phyloP scores from a whole-genome alignment of 2,329 filamentous ascomycete genomes.

The Sclerotinia spermophila region DNA sequence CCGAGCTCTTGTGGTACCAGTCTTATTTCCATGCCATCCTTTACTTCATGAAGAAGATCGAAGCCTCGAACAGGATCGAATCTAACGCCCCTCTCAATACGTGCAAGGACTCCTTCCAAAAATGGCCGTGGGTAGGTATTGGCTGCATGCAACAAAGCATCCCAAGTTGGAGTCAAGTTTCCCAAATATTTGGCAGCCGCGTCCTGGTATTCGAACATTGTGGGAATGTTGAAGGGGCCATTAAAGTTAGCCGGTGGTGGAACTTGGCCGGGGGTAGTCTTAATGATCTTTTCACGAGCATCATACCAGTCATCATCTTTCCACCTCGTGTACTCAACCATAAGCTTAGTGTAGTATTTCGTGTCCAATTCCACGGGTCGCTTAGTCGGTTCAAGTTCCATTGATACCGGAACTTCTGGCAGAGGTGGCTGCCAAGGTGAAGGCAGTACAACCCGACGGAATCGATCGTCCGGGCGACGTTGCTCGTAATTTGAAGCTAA shows the following conservation, averaged over 20 bases:
- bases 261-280: constrained; percentile 10
- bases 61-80: not conserved
- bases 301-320: constrained; percentile 27
- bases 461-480: constrained; percentile 31
- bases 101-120: not conserved
- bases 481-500: constrained; percentile 34
- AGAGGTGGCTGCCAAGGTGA: constrained; percentile 11
- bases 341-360: constrained; percentile 31
- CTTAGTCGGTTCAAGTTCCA: constrained; percentile 29
- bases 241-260: constrained; percentile 27
- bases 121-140: not conserved
- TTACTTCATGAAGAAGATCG: not conserved
- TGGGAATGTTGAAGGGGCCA: constrained; percentile 26
- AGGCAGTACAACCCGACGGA: constrained; percentile 27
- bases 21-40: not conserved
- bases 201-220: constrained; percentile 19
- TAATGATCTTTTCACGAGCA: constrained; percentile 3
- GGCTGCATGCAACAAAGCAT: not conserved
- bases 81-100: constrained; percentile 3
- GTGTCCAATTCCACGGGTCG: constrained; percentile 30
- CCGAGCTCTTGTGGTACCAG: not conserved
- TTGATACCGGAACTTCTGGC: constrained; percentile 27
- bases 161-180: not conserved
- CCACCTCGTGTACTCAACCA: constrained; percentile 23
- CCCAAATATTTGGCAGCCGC: constrained; percentile 3